Evolutionary conservation across 345 rosid species (phyloP), one percentile per base, ranked within the genome.

Genomic region (Salix caprea): DNA sequence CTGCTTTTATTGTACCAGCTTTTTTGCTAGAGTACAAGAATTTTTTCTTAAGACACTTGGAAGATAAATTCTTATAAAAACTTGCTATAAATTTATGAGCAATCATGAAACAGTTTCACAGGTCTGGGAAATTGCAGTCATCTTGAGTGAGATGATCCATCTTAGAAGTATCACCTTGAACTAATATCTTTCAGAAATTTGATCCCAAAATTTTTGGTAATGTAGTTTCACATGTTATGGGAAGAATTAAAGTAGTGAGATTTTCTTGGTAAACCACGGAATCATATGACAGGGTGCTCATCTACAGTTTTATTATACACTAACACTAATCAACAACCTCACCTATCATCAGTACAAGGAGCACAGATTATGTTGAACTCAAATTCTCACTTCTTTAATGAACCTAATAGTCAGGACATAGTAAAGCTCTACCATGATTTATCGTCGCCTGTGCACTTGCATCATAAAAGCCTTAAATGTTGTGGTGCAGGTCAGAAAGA

Each of bases 401-500:
- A 46, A 46, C 52, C 14, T 46, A 13, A 14, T 46, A 14, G 18
- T 46, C 52, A 46, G 52, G 14, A 46, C 14, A 10, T n/a, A 5
- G 64, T 58, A 23, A 58, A 58, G 28, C 64, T 58, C 64, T 23
- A 3, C 64, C 14, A 23, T n/a, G 64, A 58, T 58, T 58, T 23
- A 10, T 23, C 10, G 15, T n/a, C 4, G 64, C 28, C 64, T 10
- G 64, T 58, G 15, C 39, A 42, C 39, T 58, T 23, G 16, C 69
- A 46, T 70, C 8, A 23, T 65, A 16, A 48, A 56, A 70, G 58
- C 65, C 62, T 58, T 65, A 40, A 70, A 58, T 54, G 21, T 64
- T 62, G 65, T 56, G 28, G 32, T 83, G 82, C 88, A 91, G 96
- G 89, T 86, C 39, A 85, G 89, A 3, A 91, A 91, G 88, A 84